Base-by-base conservation (phyloP, 306 rosid species). In the Sesbania bispinosa region DNA sequence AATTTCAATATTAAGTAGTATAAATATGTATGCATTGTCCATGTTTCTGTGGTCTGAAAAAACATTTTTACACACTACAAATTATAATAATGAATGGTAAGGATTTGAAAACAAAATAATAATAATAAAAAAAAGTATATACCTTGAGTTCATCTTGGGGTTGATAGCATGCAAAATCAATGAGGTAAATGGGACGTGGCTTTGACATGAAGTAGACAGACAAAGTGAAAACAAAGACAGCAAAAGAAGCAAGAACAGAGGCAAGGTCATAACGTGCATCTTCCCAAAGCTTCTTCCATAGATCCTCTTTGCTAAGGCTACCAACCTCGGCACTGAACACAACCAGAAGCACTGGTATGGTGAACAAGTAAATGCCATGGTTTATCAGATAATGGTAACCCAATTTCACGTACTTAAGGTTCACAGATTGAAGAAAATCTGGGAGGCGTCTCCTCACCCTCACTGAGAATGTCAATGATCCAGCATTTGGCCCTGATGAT, bases 321-420 rank as follows among this genome's bases (percentile, higher is more conserved):
- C 97, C 96, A 30, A 94, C 87, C 74, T 94, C 99, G 1, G 97
- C 99, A 62, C 99, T 88, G 38, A 91, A 91, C 15, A 95, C 92
- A 29, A 91, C 82, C 7, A 95, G 80, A 30, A 95, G 82, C 6
- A 95, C 46, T 0, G 99, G 99, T 7, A 95, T 80, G 8, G 97
- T 89, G 55, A 88, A 86, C 83, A 95, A 71, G 81, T 86, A 95
- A 11, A 95, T 81, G 64, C 83, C 99, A 76, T 95, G 97, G 86
- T 81, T 95, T 58, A 95, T 89, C 20, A 95, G 86, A 66, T 95
- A 90, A 79, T 84, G 97, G 81, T 95, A 95, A 0, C 99, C 99
- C 53, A 95, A 53, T 38, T 89, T 91, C 78, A 95, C 99, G 42
- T 95, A 95, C 84, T 95, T 95, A 4, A 95, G 97, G 69, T 95